Evolutionary conservation across 2,329 filamentous ascomycete genomes (phyloP), one percentile per base, ranked within the genome.

Genomic region (Neopestalotiopsis sp.): DNA sequence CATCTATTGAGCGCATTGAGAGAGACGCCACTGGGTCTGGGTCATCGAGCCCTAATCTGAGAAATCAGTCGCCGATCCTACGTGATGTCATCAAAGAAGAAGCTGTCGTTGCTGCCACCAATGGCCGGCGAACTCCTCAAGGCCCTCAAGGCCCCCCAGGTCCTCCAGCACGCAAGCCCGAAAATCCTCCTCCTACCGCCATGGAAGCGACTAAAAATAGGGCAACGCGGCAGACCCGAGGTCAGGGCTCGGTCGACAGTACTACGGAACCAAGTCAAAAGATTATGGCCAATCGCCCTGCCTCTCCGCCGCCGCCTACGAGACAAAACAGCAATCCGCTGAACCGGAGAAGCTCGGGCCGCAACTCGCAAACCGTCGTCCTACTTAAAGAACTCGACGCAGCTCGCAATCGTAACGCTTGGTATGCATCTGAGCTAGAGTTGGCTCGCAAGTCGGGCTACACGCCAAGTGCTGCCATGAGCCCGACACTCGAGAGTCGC

Each of bases 391-490:
- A 99, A 78, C 85, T 99, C 2, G 95, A 99, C 77, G 86, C 90
- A 9, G 88, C 91, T 3, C 93, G 94, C 75, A 96, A 92, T 76
- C 90, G 93, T 65, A 98, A 97, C 81, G 95, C 95, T 0, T 99
- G 96, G 96, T 98, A 97, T 80, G 94, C 94, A 7, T 98, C 95
- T 0, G 96, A 99, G 81, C 85, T 99, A 60, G 94, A 97, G 69
- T 84, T 99, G 71, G 97, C 96, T 6, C 90, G 93, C 64, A 97
- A 97, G 81, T 90, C 94, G 56, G 96, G 96, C 4, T 99, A 98
- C 76, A 87, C 90, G 6, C 88, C 93, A 17, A 94, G 89, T 71
- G 84, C 90, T 2, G 90, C 90, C 1, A 87, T 90, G 32, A 93
- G 89, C 75, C 90, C 94, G 14, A 86, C 90, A 0, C 84, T 97